Evolutionary conservation across 768 basidiomycete genomes (phyloP).

Genomic region (Podaxis sp.): DNA sequence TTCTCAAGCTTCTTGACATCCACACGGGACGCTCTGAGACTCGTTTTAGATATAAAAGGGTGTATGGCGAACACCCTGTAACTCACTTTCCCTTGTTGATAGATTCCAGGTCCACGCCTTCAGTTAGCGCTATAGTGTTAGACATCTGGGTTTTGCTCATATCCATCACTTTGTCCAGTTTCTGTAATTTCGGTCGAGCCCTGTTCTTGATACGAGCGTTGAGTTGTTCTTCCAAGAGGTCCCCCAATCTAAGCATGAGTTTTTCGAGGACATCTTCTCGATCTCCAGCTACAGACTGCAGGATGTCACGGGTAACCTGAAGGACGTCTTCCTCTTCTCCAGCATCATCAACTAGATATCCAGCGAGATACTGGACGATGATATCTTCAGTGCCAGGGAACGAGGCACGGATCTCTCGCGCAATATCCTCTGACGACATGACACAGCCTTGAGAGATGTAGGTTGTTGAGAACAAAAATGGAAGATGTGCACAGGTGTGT

Average conservation of each 20-base stretch:
- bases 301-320: slow-evolving; percentile 67
- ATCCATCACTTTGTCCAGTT: slow-evolving; percentile 84
- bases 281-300: slow-evolving; percentile 71
- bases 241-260: slow-evolving; percentile 61
- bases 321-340: slow-evolving; percentile 86
- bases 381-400: slow-evolving; percentile 82
- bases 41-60: slow-evolving; percentile 14
- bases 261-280: slow-evolving; percentile 53
- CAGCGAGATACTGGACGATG: slow-evolving; percentile 82
- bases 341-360: slow-evolving; percentile 84
- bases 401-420: slow-evolving; percentile 66
- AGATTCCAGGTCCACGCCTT: slow-evolving; percentile 86
- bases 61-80: slow-evolving; percentile 1
- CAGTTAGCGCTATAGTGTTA: slow-evolving; percentile 71
- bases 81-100: slow-evolving; percentile 91
- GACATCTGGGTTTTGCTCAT: slow-evolving; percentile 82
- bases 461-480: slow-evolving; percentile 2
- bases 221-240: slow-evolving; percentile 63
- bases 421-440: slow-evolving; percentile 75
- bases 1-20: slow-evolving; percentile 96
- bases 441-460: slow-evolving; percentile 1
- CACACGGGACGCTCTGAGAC: slow-evolving; percentile 70
- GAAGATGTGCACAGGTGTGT: background rate
- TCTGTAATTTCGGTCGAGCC: slow-evolving; percentile 62
- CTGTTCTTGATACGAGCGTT: slow-evolving; percentile 52